phyloP scores from a whole-genome alignment of 2,329 filamentous ascomycete species.

The Parastagonospora nodorum region DNA sequence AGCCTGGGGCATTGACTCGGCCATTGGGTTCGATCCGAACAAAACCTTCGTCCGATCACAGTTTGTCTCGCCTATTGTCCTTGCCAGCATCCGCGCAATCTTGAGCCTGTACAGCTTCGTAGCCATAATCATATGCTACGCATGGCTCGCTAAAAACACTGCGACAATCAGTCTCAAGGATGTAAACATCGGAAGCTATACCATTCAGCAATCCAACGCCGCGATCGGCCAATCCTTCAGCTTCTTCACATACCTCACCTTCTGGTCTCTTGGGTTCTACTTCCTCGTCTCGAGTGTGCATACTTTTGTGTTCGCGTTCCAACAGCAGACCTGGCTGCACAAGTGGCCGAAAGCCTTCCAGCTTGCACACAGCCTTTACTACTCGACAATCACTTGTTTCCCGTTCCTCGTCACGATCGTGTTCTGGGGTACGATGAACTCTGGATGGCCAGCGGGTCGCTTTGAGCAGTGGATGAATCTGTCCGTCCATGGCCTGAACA shows the following conservation, averaged over 20 bases:
- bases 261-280: constrained; percentile 82
- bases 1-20: constrained; percentile 22
- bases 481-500: constrained; percentile 76
- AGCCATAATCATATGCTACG: constrained; percentile 69
- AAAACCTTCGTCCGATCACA: constrained; percentile 80
- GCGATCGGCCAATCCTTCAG: constrained; percentile 67
- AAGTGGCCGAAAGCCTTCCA: constrained; percentile 40
- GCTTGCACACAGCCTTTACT: constrained; percentile 42
- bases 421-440: constrained; percentile 46
- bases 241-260: constrained; percentile 80
- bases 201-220: constrained; percentile 63
- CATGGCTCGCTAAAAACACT: constrained; percentile 52
- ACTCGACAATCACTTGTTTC: constrained; percentile 44
- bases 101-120: constrained; percentile 67
- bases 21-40: constrained; percentile 45
- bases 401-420: constrained; percentile 49
- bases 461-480: constrained; percentile 61
- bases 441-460: constrained; percentile 48
- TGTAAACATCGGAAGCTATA: constrained; percentile 51
- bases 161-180: constrained; percentile 28
- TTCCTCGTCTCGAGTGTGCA: constrained; percentile 69
- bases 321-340: constrained; percentile 37
- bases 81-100: constrained; percentile 61
- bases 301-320: constrained; percentile 64
- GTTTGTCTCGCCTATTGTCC: constrained; percentile 66